Conservation (phyloP, 1,284 basidiomycete species). For the Fomitopsis betulina region DNA sequence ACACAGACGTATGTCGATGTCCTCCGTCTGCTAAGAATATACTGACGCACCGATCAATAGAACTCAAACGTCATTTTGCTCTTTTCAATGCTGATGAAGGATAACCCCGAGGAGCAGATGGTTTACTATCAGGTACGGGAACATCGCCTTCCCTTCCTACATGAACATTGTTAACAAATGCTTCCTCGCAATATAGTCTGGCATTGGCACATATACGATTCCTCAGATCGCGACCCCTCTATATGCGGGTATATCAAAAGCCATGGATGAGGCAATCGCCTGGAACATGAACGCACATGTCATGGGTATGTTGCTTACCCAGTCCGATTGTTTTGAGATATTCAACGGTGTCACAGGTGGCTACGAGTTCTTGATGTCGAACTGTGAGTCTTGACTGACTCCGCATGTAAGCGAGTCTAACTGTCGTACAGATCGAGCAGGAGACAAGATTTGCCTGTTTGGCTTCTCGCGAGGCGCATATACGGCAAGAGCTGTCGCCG, state of each 20-base stretch:
- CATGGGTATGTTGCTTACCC: conserved; percentile 36
- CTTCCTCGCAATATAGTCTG: conserved; percentile 29
- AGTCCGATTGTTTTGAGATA: not conserved
- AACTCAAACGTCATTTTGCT: conserved; percentile 64
- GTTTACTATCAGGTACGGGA: conserved; percentile 55
- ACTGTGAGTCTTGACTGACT: conserved; percentile 33
- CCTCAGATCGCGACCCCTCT: conserved; percentile 40
- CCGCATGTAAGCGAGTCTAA: not conserved
- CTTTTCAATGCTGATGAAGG: conserved; percentile 50
- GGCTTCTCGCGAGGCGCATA: conserved; percentile 70
- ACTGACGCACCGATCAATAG: conserved; percentile 11
- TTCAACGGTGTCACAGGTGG: conserved; percentile 33
- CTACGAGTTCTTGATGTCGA: conserved; percentile 63
- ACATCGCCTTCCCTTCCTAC: too few species aligned
- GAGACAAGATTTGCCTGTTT: conserved; percentile 55
- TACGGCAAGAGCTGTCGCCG: conserved; percentile 44
- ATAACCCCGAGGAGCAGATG: conserved; percentile 44
- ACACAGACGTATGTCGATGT: conserved; percentile 38
- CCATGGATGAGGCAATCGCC: conserved; percentile 45
- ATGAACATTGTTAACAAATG: not conserved
- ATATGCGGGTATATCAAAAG: conserved; percentile 34
- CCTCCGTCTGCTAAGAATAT: not conserved
- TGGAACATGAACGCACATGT: conserved; percentile 52
- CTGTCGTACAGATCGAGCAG: conserved; percentile 30
- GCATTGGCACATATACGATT: conserved; percentile 53